Conservation (phyloP, 169 alveolate genomes). For the Hepatocystis sp. region DNA sequence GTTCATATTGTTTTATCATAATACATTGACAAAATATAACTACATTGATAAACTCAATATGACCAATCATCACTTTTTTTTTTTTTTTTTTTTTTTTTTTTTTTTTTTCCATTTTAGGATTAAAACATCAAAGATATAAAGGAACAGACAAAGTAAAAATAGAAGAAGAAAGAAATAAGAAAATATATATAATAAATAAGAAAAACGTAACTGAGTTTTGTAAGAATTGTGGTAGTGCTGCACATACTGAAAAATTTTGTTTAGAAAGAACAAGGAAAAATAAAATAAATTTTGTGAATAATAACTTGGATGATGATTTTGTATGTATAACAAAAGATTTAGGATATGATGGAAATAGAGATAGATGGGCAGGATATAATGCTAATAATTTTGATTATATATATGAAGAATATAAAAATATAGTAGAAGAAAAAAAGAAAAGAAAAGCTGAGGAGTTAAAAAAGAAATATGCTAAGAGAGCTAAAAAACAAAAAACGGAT, state of each 20-base stretch:
- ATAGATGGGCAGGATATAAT: constrained; percentile 98
- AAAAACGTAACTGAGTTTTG: constrained; percentile 97
- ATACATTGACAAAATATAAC: too few relatives aligned
- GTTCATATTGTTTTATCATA: too few relatives aligned
- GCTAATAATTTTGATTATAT: constrained; percentile 91
- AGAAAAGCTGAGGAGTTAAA: constrained; percentile 85
- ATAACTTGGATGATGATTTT: constrained; percentile 94
- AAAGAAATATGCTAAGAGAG: constrained; percentile 38
- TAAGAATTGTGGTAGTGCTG: constrained; percentile 98
- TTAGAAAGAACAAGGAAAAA: constrained; percentile 97
- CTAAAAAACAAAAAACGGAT: constrained; percentile 18
- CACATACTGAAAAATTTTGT: constrained; percentile 97
- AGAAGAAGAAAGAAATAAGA: constrained; percentile 79
- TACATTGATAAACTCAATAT: too few relatives aligned
- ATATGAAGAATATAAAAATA: constrained; percentile 90
- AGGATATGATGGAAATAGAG: constrained; percentile 97
- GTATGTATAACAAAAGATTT: constrained; percentile 84
- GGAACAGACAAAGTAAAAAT: constrained; percentile 77
- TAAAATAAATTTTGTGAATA: constrained; percentile 95
- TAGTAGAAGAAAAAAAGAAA: constrained; percentile 91
- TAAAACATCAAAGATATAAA: constrained; percentile 85
- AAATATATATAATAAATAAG: constrained; percentile 64
- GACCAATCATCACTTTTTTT: too few relatives aligned
- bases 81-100: constrained; percentile 1
- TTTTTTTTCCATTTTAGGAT: constrained; percentile 54